phyloP scores from a whole-genome alignment of 2,329 filamentous ascomycete species.

The Xylariaceae sp. region DNA sequence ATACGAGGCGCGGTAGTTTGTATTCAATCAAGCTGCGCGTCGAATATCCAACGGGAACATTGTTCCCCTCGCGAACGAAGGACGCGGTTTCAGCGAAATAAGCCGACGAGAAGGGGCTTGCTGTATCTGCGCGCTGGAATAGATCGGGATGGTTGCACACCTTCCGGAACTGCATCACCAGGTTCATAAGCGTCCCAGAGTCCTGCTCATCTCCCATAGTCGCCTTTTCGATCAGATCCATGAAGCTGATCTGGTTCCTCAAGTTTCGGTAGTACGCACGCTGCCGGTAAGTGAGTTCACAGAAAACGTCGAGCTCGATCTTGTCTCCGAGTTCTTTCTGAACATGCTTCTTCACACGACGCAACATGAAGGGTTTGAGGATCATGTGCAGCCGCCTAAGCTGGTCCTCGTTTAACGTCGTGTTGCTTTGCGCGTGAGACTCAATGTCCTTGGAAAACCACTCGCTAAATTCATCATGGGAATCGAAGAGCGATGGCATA shows the following conservation, averaged over 20 bases:
- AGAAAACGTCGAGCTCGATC: conserved; percentile 96
- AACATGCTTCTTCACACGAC: conserved; percentile 99
- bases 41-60: conserved; percentile 84
- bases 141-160: conserved; percentile 98
- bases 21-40: conserved; percentile 87
- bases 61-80: conserved; percentile 86
- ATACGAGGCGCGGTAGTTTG: conserved; percentile 80
- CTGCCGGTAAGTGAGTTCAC: conserved; percentile 94
- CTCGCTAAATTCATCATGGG: conserved; percentile 89
- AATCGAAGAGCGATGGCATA: conserved; percentile 98
- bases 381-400: conserved; percentile 98
- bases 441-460: conserved; percentile 98
- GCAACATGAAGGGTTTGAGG: conserved; percentile 98
- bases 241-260: conserved; percentile 96
- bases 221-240: conserved; percentile 97
- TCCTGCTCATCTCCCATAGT: conserved; percentile 93
- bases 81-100: conserved; percentile 94
- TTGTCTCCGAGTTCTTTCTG: conserved; percentile 99
- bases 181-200: conserved; percentile 95
- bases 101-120: conserved; percentile 82
- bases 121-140: conserved; percentile 92
- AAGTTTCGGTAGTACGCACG: conserved; percentile 91
- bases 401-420: conserved; percentile 99
- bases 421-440: conserved; percentile 97
- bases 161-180: conserved; percentile 99